Evolutionary conservation across 1,139 yeast genomes (phyloP).

Genomic region (Tardiomyces blankii): DNA sequence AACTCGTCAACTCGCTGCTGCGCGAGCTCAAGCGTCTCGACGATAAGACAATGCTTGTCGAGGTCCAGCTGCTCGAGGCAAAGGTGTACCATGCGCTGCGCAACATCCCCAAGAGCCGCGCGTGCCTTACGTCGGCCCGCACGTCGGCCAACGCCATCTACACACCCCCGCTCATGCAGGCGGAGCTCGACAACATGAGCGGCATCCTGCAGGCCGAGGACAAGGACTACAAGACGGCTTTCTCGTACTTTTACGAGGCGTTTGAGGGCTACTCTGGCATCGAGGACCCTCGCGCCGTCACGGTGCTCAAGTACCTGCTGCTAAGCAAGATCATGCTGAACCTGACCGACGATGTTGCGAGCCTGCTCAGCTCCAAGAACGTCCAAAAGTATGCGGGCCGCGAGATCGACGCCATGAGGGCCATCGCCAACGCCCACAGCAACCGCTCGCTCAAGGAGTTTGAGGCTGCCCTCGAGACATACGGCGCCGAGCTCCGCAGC

Average conservation of each 20-base stretch:
- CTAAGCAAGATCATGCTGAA: conserved; percentile 90
- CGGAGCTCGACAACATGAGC: conserved; percentile 89
- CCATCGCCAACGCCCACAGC: conserved; percentile 81
- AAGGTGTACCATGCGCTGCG: conserved; percentile 86
- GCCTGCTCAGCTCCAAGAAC: conserved; percentile 65
- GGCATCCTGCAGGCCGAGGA: conserved; percentile 97
- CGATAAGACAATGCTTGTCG: conserved; percentile 90
- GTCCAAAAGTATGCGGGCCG: conserved; percentile 70
- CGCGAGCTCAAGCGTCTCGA: conserved; percentile 86
- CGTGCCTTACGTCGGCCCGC: conserved; percentile 89
- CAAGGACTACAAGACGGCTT: conserved; percentile 92
- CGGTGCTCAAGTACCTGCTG: conserved; percentile 83
- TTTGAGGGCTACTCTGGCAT: conserved; percentile 71
- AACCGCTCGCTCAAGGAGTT: conserved; percentile 87
- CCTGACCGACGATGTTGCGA: conserved; percentile 73
- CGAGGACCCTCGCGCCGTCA: conserved; percentile 53
- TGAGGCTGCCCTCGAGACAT: conserved; percentile 64
- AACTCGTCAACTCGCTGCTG: conserved; percentile 59
- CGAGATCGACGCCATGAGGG: conserved; percentile 82
- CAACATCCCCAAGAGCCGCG: conserved; percentile 86
- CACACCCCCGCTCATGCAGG: conserved; percentile 90
- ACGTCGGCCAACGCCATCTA: conserved; percentile 94
- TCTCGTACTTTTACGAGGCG: conserved; percentile 87
- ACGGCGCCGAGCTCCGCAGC: conserved; percentile 64
- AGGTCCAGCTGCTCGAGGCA: conserved; percentile 86